Evolutionary conservation across 208 protist species (phyloP), one percentile per base, ranked within the genome.

Genomic region (Trypanosoma avium): DNA sequence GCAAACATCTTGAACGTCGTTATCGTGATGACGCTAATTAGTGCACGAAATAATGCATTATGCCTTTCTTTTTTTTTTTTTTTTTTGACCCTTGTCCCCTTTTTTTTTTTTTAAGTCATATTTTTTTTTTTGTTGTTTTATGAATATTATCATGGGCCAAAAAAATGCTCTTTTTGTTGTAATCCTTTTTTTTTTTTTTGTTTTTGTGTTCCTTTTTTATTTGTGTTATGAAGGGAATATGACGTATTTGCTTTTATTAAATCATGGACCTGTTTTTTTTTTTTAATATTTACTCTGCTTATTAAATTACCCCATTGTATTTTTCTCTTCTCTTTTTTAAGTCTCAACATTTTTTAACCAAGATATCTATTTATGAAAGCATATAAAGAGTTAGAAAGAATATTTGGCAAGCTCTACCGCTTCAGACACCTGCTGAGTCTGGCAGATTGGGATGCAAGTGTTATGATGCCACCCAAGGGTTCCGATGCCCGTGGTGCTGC

Each of bases 391-490:
- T 73, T 94, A 6, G 81, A 91, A 66, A 35, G 38, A 56, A 36
- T 85, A 21, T 91, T 83, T 56, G 75, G 67, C 12, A 77, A 77
- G 68, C 21, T 92, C 27, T 84, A 87, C 64, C 73, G 67, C 50
- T 73, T 87, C 19, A 36, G 70, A 27, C 81, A 90, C 76, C 57
- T 92, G 24, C 40, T 79, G 0, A 47, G 49, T 4, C 62, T 94
- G 4, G 79, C 71, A 0, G 24, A 59, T 10, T 97, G 92, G 92
- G 92, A 95, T 56, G 61, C 81, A 63, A 61, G 84, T 22, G 76
- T 80, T 7, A 75, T 88, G 56, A 95, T 97, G 92, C 88, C 91
- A 0, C 66, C 70, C 12, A 87, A 92, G 42, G 84, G 78, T 9
- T 64, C 72, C 17, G 78, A 79, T 4, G 67, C 81, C 1, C 78